Percentiles rank a stretch among this genome's conserved stretches.
These are phyloP conservation scores for Botrytis pseudocinerea DNA, from an alignment of 2,329 filamentous ascomycete genomes.

Conservation along the genomic window DNA sequence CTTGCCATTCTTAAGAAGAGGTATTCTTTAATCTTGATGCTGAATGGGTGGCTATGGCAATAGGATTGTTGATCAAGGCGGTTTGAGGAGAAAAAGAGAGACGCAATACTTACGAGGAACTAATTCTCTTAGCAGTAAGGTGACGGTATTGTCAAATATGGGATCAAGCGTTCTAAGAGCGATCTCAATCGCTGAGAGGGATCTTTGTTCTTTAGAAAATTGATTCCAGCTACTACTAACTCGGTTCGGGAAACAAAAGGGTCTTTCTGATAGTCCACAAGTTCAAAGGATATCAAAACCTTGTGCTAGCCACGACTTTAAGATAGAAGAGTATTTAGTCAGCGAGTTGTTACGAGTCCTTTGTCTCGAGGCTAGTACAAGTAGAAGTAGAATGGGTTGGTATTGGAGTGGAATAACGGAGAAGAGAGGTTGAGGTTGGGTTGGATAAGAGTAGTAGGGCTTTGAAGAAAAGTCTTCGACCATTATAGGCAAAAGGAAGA, in stretches of 20 bases:
- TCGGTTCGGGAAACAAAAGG: neutral
- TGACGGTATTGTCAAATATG: neutral
- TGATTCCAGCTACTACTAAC: neutral
- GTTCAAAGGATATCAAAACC: neutral
- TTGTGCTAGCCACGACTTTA: neutral
- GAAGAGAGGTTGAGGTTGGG: neutral
- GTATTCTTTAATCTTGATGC: neutral
- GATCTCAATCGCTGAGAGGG: neutral
- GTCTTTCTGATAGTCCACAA: neutral
- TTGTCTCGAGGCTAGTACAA: neutral
- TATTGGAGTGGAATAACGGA: neutral
- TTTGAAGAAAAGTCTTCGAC: neutral
- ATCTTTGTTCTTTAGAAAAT: neutral
- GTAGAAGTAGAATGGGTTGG: neutral
- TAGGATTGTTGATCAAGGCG: too few relatives aligned
- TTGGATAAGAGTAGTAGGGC: constrained; percentile 3
- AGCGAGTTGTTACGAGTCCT: neutral
- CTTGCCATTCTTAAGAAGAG: neutral
- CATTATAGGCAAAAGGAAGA: neutral
- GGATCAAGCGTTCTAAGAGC: neutral
- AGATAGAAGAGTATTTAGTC: neutral
- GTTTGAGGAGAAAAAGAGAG: neutral
- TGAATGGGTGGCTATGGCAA: neutral
- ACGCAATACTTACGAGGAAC: neutral
- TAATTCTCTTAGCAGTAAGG: neutral